Conservation (phyloP, 176 grass and related monocot species). For the Tillandsia leiboldiana region DNA sequence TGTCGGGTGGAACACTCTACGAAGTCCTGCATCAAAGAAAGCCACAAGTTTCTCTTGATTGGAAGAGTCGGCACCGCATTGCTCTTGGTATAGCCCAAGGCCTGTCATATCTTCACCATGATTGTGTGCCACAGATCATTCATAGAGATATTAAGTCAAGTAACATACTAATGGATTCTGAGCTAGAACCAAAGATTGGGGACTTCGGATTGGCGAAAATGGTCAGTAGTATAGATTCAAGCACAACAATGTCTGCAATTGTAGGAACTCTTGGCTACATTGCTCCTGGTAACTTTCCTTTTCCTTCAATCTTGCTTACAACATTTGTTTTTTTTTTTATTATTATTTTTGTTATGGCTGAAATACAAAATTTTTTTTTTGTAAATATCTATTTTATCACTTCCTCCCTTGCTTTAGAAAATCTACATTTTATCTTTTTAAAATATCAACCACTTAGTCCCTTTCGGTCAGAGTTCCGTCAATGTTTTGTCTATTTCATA, state of each 20-base stretch:
- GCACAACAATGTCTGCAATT: constrained; percentile 32
- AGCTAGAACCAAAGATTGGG: constrained; percentile 47
- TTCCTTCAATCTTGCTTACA: background rate
- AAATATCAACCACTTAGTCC: background rate
- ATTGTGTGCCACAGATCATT: constrained; percentile 44
- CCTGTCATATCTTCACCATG: constrained; percentile 64
- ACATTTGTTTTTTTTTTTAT: background rate
- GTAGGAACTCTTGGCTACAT: constrained; percentile 68
- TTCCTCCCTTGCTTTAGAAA: too few species aligned
- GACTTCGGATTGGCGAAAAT: constrained; percentile 58
- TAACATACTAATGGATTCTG: constrained; percentile 46
- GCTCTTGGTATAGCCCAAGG: constrained; percentile 28
- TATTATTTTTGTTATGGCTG: too few species aligned
- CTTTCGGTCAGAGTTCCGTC: background rate
- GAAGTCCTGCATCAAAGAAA: constrained; percentile 34
- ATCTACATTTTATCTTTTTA: too few species aligned
- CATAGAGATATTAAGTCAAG: constrained; percentile 6
- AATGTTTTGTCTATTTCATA: background rate
- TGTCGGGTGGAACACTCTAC: constrained; percentile 34
- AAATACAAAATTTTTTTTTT: too few species aligned
- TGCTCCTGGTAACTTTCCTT: constrained; percentile 44
- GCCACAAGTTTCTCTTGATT: constrained; percentile 27
- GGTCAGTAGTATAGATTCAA: constrained; percentile 15
- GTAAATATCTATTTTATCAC: too few species aligned
- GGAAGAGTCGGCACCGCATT: constrained; percentile 29